Percentiles rank a stretch among this genome's conserved stretches.
Conservation (phyloP, 2,329 filamentous ascomycete species). For the Fusarium abutilonis region DNA sequence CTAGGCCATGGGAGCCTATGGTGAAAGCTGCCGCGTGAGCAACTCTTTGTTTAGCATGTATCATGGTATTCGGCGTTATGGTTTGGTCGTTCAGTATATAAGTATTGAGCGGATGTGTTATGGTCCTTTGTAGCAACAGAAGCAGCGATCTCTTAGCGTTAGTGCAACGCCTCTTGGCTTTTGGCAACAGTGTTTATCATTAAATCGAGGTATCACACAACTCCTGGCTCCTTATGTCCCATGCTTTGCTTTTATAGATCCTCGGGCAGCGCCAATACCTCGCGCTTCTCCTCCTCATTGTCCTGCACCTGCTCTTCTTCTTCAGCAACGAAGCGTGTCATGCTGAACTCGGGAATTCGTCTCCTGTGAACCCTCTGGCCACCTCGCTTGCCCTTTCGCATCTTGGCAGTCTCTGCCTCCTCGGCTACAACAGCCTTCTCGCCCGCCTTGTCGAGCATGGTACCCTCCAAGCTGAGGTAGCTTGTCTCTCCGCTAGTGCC, state of each 20-base stretch:
- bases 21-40: constrained; percentile 51
- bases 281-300: constrained; percentile 38
- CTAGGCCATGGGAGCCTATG: constrained; percentile 56
- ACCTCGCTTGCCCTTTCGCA: constrained; percentile 51
- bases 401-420: constrained; percentile 56
- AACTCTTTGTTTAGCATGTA: constrained; percentile 6
- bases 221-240: constrained; percentile 44
- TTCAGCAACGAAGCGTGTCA: constrained; percentile 64
- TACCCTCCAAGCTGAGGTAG: constrained; percentile 87
- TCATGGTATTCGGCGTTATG: constrained; percentile 25
- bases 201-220: constrained; percentile 48
- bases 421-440: constrained; percentile 65
- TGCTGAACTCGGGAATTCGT: constrained; percentile 63
- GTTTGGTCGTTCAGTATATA: constrained; percentile 22
- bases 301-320: constrained; percentile 52
- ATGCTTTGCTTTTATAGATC: constrained; percentile 36
- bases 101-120: constrained; percentile 6
- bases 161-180: constrained; percentile 30
- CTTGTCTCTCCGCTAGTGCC: constrained; percentile 78
- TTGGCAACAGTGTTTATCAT: constrained; percentile 39
- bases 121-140: constrained; percentile 15
- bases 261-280: constrained; percentile 42
- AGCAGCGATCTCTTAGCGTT: constrained; percentile 26
- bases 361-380: constrained; percentile 46
- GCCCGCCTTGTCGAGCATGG: constrained; percentile 76